Evolutionary conservation across 345 rosid genomes (phyloP).

Genomic region (Dimocarpus longan): DNA sequence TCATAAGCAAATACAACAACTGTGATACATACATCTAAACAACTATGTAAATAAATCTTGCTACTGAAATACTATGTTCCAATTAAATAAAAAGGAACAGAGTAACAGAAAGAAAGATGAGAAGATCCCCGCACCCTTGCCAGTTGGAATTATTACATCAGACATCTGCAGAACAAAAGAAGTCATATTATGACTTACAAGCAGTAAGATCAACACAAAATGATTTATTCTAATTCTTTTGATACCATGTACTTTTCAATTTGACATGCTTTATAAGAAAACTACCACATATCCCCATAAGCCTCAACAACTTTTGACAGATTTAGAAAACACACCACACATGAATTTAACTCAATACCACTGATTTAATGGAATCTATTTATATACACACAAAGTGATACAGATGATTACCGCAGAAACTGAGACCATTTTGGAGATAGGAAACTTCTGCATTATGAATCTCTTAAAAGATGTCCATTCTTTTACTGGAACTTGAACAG

Average conservation of each 20-base stretch:
- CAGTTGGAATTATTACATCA: conserved; percentile 57
- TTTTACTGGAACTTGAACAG: conserved; percentile 39
- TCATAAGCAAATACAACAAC: conserved; percentile 20
- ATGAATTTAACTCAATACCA: neutral
- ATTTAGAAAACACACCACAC: neutral
- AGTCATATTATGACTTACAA: conserved; percentile 4
- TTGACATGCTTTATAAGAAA: neutral
- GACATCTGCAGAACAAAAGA: conserved; percentile 51
- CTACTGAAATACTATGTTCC: neutral
- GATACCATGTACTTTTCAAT: neutral
- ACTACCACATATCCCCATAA: neutral
- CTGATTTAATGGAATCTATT: neutral
- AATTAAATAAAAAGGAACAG: neutral
- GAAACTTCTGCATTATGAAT: conserved; percentile 81
- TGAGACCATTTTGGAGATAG: conserved; percentile 73
- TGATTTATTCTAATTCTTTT: neutral
- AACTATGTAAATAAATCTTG: neutral
- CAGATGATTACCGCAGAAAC: conserved; percentile 59
- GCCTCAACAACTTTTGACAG: neutral
- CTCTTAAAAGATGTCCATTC: conserved; percentile 86
- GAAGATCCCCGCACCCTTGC: conserved; percentile 51
- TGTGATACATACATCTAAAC: neutral
- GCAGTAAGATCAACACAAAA: neutral
- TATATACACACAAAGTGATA: neutral
- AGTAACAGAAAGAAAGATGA: neutral